Evolutionary conservation across 192 early-diverging fungal genomes (phyloP).

Genomic region (Gamsiella multidivaricata): DNA sequence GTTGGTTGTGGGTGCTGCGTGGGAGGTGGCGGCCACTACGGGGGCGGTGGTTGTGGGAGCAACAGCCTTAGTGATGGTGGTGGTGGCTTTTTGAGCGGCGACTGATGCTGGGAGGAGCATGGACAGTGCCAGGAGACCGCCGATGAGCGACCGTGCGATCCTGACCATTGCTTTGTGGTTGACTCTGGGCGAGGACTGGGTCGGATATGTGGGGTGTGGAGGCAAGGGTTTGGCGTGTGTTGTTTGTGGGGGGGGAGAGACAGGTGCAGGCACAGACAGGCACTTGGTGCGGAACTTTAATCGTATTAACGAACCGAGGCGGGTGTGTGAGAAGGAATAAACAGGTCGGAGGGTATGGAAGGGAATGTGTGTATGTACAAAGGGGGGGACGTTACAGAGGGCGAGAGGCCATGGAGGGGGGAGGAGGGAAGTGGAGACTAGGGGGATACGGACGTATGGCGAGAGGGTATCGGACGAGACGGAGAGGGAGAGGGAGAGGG

Average conservation of each 20-base stretch:
- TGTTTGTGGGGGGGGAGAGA: neutral
- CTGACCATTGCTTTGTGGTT: slow-evolving; percentile 14
- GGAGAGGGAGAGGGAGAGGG: neutral
- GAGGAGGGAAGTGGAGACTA: neutral
- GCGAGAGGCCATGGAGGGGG: neutral
- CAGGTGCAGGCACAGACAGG: too few species aligned
- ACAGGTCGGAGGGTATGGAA: neutral
- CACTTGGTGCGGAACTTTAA: too few species aligned
- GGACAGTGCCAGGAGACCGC: neutral
- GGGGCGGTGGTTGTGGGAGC: neutral
- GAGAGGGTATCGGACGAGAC: neutral
- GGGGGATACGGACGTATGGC: neutral
- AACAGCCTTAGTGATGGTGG: neutral
- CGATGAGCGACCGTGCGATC: neutral
- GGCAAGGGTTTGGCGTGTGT: neutral
- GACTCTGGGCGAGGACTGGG: too few species aligned
- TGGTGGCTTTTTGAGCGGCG: neutral
- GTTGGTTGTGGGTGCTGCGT: neutral
- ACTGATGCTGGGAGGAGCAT: neutral
- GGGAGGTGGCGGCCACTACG: neutral
- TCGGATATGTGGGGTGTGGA: neutral
- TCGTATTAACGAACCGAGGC: too few species aligned
- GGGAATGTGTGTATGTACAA: neutral
- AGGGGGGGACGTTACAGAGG: slow-evolving; percentile 6
- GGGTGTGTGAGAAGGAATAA: neutral